Base-by-base conservation (phyloP, 2,329 filamentous ascomycete genomes). In the Dactylellina sp. region DNA sequence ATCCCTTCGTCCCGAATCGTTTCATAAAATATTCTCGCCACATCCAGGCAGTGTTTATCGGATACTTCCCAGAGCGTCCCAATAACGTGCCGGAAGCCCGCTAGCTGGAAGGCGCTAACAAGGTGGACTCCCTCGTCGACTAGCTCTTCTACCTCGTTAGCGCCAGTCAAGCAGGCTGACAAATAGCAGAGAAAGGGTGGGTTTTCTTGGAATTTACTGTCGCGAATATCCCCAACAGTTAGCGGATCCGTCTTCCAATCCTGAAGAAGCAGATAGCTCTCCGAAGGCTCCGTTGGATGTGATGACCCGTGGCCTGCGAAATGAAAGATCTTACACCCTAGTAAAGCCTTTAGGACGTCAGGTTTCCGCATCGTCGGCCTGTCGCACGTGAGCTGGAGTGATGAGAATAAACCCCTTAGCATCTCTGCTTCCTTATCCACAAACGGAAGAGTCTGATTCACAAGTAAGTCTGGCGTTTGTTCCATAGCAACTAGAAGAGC, bases 51-150 rank as follows among this genome's bases (percentile, higher is more conserved):
- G 1, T 66, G 7, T n/a, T 71, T 49, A 61, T 84, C 82, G 2
- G 77, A 70, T 0, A 82, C 80, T 3, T 80, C 74, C 83, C 82
- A 84, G 0, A 83, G 76, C 16, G 62, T 22, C 3, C 70, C 70
- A 7, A 74, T 55, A n/a, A 74, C 70, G 20, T 66, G 44, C 9
- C 50, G 39, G 25, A 66, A 74, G 1, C 70, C 70, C 7, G 70
- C 70, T 0, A 74, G 28, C 40, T 74, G 61, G n/a, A 47, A 74
- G 6, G 70, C 61, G 24, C 55, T 46, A 11, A 56, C 37, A 5
- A 74, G 40, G 25, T 74, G 53, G 14, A 74, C 25, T 32, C 35
- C 55, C 22, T 74, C 70, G 24, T 74, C 61, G 0, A 16, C 22
- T 2, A 71, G 28, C 11, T 28, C 5, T 18, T 50, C 44, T 16